These are phyloP conservation scores for Zopfochytrium polystomum DNA, from an alignment of 371 early-diverging fungal species.

Conservation along the genomic window DNA sequence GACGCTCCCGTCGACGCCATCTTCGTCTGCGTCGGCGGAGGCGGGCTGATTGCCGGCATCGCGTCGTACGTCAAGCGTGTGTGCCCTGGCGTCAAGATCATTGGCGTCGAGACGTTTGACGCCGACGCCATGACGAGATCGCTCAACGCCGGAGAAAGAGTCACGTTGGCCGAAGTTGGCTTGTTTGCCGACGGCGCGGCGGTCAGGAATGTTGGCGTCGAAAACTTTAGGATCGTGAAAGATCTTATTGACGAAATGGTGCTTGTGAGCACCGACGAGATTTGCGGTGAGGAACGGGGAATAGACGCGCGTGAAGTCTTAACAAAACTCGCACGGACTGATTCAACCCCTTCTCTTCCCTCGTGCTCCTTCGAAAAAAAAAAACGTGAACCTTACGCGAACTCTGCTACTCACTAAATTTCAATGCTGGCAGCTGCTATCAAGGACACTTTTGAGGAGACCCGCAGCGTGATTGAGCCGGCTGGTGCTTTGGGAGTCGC, in stretches of 20 bases:
- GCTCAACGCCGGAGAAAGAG: conserved; percentile 56
- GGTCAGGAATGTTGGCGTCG: conserved; percentile 80
- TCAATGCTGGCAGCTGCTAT: no score
- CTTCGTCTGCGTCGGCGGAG: conserved; percentile 86
- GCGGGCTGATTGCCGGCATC: conserved; percentile 86
- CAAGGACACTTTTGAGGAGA: conserved; percentile 59
- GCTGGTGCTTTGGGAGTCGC: conserved; percentile 87
- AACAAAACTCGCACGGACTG: no score
- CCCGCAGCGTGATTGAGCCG: conserved; percentile 87
- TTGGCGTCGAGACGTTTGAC: conserved; percentile 87
- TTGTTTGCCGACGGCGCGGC: conserved; percentile 95
- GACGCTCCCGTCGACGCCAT: conserved; percentile 82
- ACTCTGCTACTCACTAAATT: no score
- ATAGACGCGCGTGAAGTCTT: no score
- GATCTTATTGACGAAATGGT: conserved; percentile 65
- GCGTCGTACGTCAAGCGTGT: conserved; percentile 76
- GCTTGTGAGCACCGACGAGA: conserved; percentile 84
- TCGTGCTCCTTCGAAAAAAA: no score
- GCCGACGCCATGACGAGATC: conserved; percentile 81
- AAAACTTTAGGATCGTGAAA: conserved; percentile 69
- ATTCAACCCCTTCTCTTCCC: no score
- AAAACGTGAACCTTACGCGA: no score
- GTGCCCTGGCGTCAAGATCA: conserved; percentile 67
- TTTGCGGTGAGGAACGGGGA: no score
- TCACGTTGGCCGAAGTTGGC: conserved; percentile 74